A percentile compares a stretch with the other conserved stretches of the same genome.
These are phyloP conservation scores for Gynochthodes officinalis DNA, from an alignment of 257 asterid species.

Conservation along the genomic window DNA sequence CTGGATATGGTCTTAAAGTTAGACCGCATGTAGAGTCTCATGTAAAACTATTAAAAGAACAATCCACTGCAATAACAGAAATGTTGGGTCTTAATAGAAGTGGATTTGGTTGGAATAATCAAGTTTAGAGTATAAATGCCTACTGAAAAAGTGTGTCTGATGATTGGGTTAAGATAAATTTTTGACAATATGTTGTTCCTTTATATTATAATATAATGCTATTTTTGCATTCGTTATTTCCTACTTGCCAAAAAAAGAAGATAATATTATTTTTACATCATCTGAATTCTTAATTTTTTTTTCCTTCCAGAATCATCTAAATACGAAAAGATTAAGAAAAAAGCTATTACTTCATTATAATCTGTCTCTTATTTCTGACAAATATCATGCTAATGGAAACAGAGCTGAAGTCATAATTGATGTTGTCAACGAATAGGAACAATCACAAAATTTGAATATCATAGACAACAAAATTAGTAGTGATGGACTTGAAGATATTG, in stretches of 20 bases:
- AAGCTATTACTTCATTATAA: neutral
- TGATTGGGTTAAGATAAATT: neutral
- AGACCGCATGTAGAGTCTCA: neutral
- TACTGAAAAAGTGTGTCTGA: neutral
- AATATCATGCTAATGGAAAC: neutral
- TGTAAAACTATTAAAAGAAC: neutral
- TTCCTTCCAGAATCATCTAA: neutral
- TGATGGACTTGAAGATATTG: neutral
- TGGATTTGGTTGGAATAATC: neutral
- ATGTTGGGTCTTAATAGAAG: neutral
- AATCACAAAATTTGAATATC: neutral
- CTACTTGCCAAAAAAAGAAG: no score
- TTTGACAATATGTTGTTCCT: neutral
- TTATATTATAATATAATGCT: neutral
- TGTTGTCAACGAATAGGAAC: neutral
- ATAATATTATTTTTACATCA: neutral
- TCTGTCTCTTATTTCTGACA: neutral
- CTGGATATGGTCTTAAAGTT: neutral
- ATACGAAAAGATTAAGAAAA: neutral
- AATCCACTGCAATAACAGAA: neutral
- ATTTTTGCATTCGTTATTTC: no score
- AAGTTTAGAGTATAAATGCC: neutral
- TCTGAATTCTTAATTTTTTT: neutral
- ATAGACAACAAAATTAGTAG: neutral
- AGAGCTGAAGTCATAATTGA: neutral